Percentiles rank a stretch among this genome's conserved stretches.
Conservation (phyloP, 2,329 filamentous ascomycete species). For the Xylaria sp. region DNA sequence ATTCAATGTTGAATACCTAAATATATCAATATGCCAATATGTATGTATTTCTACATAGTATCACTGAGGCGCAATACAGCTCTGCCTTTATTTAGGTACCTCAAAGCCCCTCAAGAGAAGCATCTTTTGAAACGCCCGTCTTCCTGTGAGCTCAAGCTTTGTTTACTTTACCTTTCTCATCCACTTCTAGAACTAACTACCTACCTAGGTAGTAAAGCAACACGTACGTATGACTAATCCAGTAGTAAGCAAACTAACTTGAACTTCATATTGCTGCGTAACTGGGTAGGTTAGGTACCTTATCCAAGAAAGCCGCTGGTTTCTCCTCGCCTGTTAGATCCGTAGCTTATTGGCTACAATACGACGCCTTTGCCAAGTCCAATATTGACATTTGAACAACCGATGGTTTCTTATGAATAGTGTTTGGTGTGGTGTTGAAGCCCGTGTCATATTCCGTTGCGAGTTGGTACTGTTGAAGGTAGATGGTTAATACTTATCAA, state of each 20-base stretch:
- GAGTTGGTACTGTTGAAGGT: neutral
- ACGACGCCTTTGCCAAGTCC: neutral
- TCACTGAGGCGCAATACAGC: neutral
- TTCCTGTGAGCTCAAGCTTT: neutral
- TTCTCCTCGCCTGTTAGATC: neutral
- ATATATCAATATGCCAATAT: too few relatives aligned
- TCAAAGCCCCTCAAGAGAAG: neutral
- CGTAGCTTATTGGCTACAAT: slow-evolving; percentile 10
- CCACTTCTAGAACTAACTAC: neutral
- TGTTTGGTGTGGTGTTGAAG: neutral
- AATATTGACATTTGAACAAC: neutral
- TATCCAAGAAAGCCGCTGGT: neutral
- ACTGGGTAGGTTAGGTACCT: neutral
- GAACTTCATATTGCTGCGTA: neutral
- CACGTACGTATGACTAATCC: neutral
- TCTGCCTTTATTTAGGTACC: neutral
- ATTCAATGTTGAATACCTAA: too few relatives aligned
- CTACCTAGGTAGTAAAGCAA: too few relatives aligned
- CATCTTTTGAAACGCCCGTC: neutral
- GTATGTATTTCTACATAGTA: too few relatives aligned
- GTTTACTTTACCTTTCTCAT: neutral
- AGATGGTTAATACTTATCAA: neutral
- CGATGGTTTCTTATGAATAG: neutral
- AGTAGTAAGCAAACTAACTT: slow-evolving; percentile 9
- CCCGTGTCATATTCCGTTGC: neutral